These are phyloP conservation scores for Cicer chorassanicum DNA, from an alignment of 306 rosid species.

Conservation along the genomic window DNA sequence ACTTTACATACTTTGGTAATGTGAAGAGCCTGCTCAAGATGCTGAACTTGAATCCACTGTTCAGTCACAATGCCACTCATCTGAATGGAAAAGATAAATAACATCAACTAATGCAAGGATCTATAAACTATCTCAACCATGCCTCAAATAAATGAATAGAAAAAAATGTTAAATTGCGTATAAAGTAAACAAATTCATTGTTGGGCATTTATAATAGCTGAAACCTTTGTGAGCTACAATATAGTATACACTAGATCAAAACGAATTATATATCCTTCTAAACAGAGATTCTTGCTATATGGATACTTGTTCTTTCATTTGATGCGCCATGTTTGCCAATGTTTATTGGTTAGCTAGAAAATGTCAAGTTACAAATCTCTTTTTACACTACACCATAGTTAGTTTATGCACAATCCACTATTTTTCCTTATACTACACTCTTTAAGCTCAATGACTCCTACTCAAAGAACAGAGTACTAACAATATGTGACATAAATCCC, in stretches of 20 bases:
- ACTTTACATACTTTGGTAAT: conserved; percentile 60
- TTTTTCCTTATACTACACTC: conserved; percentile 26
- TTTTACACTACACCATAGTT: not conserved
- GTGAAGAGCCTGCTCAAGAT: conserved; percentile 96
- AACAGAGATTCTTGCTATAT: not conserved
- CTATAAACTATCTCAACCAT: conserved; percentile 1
- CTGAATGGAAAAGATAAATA: conserved; percentile 56
- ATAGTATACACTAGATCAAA: conserved; percentile 16
- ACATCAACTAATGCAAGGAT: conserved; percentile 41
- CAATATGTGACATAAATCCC: conserved; percentile 3
- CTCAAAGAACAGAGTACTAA: conserved; percentile 25
- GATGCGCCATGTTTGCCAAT: conserved; percentile 13
- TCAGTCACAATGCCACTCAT: conserved; percentile 75
- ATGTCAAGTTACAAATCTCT: conserved; percentile 20
- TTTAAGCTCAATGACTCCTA: not conserved
- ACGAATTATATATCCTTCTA: conserved; percentile 4
- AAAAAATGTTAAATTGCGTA: conserved; percentile 37
- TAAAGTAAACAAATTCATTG: conserved; percentile 29
- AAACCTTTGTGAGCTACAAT: conserved; percentile 31
- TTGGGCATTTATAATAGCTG: conserved; percentile 14
- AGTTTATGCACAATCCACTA: conserved; percentile 13
- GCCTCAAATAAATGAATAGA: conserved; percentile 7
- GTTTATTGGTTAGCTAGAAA: conserved; percentile 28
- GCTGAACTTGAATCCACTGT: conserved; percentile 91
- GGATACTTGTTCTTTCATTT: conserved; percentile 32